Percentiles rank a stretch among this genome's conserved stretches.
phyloP scores from a whole-genome alignment of 1,139 yeast genomes.

The Hanseniaspora uvarum region DNA sequence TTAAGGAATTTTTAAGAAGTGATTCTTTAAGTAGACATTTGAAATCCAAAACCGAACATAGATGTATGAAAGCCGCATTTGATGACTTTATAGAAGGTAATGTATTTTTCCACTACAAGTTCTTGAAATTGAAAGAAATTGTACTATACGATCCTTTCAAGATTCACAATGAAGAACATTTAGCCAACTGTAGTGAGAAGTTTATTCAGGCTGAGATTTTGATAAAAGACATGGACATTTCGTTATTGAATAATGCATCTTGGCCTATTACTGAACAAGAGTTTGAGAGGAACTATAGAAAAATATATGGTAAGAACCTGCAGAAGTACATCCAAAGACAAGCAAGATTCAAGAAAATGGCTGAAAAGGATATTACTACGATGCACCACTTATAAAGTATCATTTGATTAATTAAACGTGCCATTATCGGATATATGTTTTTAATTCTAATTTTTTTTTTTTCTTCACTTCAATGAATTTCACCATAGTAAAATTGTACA shows the following conservation, averaged over 20 bases:
- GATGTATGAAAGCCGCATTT: conserved; percentile 62
- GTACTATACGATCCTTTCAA: not conserved
- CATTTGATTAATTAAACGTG: not conserved
- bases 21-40: conserved; percentile 92
- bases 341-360: conserved; percentile 6
- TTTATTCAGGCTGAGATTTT: not conserved
- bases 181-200: not conserved
- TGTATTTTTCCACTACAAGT: conserved; percentile 2
- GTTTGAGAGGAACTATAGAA: not conserved
- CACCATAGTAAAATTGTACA: not conserved
- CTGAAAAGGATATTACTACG: not conserved
- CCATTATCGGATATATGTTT: not conserved
- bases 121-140: conserved; percentile 1
- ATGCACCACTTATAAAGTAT: not conserved
- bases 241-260: not conserved
- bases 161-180: not conserved
- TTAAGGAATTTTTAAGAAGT: conserved; percentile 84
- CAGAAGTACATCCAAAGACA: conserved; percentile 13
- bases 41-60: conserved; percentile 84
- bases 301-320: not conserved
- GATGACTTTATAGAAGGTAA: conserved; percentile 48
- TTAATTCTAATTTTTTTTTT: not conserved
- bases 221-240: conserved; percentile 9
- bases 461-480: not conserved
- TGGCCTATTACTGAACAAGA: conserved; percentile 7